Conservation (phyloP, 495 filamentous ascomycete species). For the Xylaria bambusicola region DNA sequence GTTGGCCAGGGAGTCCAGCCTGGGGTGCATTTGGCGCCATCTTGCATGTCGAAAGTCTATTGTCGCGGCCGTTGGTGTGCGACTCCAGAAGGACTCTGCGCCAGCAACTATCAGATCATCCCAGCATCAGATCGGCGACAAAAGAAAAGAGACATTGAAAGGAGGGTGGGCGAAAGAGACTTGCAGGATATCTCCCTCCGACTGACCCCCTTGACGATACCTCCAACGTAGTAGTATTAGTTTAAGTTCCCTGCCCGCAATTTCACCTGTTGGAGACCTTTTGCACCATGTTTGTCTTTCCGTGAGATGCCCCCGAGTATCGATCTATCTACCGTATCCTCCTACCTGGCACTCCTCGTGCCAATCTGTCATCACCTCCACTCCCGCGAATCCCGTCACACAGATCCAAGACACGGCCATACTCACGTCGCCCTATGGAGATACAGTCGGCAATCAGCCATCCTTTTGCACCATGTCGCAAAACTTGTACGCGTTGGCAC, state of each 20-base stretch:
- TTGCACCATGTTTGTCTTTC: conserved; percentile 3
- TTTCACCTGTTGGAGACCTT: neutral
- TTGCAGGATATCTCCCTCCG: conserved; percentile 3
- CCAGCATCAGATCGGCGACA: conserved; percentile 2
- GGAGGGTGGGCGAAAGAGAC: conserved; percentile 1
- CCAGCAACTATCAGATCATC: conserved; percentile 10
- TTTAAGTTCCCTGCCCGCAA: neutral
- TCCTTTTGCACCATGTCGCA: conserved; percentile 1
- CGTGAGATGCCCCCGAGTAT: neutral
- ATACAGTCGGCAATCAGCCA: conserved; percentile 6
- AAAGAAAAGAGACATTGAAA: neutral
- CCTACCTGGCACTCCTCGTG: neutral
- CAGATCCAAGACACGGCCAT: neutral
- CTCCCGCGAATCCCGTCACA: neutral
- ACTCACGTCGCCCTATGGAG: neutral
- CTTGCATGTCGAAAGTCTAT: conserved; percentile 13
- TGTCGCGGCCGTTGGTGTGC: conserved; percentile 11
- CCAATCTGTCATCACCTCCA: neutral
- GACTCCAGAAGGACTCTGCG: neutral
- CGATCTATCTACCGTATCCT: neutral
- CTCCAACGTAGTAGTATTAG: no score
- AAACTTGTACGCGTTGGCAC: conserved; percentile 1
- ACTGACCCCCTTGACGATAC: conserved; percentile 1
- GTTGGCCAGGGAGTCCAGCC: conserved; percentile 3
- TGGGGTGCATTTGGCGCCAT: conserved; percentile 15